These are phyloP conservation scores for Aspergillus hiratsukae DNA, from an alignment of 2,329 filamentous ascomycete species.

Conservation along the genomic window DNA sequence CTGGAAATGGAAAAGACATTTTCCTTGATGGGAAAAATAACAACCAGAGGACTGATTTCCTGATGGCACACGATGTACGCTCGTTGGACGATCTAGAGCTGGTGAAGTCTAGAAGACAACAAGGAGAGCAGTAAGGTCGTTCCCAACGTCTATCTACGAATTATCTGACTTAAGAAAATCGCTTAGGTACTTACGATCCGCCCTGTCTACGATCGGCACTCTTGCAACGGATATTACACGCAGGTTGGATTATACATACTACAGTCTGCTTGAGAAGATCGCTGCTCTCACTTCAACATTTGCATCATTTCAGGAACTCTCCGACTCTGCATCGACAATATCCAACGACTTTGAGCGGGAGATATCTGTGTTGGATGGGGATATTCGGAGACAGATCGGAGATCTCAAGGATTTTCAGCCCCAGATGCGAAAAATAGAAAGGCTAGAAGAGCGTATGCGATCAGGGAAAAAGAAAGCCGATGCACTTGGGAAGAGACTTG, in stretches of 20 bases:
- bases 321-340: conserved; percentile 32
- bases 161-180: conserved; percentile 3
- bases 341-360: conserved; percentile 38
- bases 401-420: conserved; percentile 36
- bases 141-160: conserved; percentile 21
- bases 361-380: conserved; percentile 31
- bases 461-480: conserved; percentile 31
- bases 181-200: conserved; percentile 28
- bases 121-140: conserved; percentile 64
- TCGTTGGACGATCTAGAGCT: conserved; percentile 34
- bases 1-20: conserved; percentile 26
- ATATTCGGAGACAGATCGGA: conserved; percentile 34
- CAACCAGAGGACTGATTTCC: conserved; percentile 23
- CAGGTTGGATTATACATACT: conserved; percentile 46
- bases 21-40: conserved; percentile 23
- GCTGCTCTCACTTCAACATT: conserved; percentile 39
- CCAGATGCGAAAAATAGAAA: conserved; percentile 34
- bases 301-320: conserved; percentile 38
- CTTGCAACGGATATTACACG: conserved; percentile 42
- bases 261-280: conserved; percentile 44
- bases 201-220: conserved; percentile 33
- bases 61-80: conserved; percentile 26
- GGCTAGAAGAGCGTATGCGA: conserved; percentile 38
- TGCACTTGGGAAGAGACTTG: conserved; percentile 35
- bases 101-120: conserved; percentile 63